These are phyloP conservation scores for Kazachstania sp. DNA, from an alignment of 1,139 yeast genomes.

Conservation along the genomic window DNA sequence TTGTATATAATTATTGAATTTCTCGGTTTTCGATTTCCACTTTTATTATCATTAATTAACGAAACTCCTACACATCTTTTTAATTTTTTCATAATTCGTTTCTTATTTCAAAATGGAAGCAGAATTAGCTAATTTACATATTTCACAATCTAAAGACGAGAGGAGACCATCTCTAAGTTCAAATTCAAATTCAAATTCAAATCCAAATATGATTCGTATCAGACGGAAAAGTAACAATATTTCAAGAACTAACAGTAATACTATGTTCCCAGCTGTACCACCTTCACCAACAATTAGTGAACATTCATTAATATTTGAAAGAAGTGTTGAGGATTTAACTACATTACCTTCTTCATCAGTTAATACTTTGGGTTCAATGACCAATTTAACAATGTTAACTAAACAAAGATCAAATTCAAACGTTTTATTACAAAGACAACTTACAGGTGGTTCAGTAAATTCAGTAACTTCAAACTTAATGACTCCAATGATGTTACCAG, in stretches of 20 bases:
- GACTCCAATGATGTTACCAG: background rate
- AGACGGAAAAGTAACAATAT: background rate
- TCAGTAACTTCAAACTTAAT: slow-evolving; percentile 1
- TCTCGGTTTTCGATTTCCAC: too few relatives aligned
- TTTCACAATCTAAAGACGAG: background rate
- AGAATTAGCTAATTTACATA: background rate
- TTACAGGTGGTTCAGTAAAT: slow-evolving; percentile 6
- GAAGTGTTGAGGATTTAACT: slow-evolving; percentile 50
- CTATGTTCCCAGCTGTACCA: background rate
- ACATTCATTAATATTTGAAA: slow-evolving; percentile 43
- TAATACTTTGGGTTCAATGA: slow-evolving; percentile 3
- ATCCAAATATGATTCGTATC: slow-evolving; percentile 8
- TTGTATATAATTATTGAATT: too few relatives aligned
- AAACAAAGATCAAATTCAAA: slow-evolving; percentile 9
- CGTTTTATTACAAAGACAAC: slow-evolving; percentile 6
- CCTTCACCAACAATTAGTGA: slow-evolving; percentile 8
- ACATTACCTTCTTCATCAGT: slow-evolving; percentile 4
- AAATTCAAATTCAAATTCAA: background rate
- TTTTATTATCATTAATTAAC: too few relatives aligned
- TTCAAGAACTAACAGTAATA: background rate
- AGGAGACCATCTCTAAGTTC: background rate
- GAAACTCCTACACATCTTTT: too few relatives aligned
- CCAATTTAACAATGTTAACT: background rate
- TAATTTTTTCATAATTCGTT: too few relatives aligned
- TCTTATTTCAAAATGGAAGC: background rate